A percentile compares a stretch with the other conserved stretches of the same genome.
Conservation (phyloP, 192 early-diverging fungal genomes). For the Phlyctochytrium arcticum region DNA sequence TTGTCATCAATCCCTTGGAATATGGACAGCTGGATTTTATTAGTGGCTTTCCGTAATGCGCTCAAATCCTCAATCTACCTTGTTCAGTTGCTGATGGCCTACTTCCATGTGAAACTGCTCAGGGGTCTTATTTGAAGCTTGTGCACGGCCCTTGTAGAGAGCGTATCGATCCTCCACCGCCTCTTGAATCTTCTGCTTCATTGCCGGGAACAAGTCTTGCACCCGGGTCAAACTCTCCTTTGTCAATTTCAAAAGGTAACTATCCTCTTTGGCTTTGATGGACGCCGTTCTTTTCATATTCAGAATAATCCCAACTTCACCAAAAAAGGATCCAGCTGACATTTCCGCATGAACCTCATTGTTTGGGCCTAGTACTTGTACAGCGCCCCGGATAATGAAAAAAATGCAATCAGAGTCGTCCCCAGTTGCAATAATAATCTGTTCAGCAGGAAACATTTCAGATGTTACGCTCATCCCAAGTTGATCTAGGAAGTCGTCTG, state of each 20-base stretch:
- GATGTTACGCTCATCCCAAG: conserved; percentile 27
- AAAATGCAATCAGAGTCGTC: conserved; percentile 44
- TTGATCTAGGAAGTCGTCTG: conserved; percentile 34
- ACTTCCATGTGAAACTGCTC: conserved; percentile 43
- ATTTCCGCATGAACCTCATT: conserved; percentile 47
- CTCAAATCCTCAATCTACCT: conserved; percentile 22
- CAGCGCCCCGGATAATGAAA: conserved; percentile 41
- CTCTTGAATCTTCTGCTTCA: conserved; percentile 34
- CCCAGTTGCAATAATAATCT: conserved; percentile 32
- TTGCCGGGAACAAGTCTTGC: conserved; percentile 30
- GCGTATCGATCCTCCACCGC: conserved; percentile 40
- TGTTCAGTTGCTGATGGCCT: conserved; percentile 31
- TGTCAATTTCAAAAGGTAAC: conserved; percentile 40
- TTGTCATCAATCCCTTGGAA: conserved; percentile 32
- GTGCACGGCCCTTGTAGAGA: conserved; percentile 25
- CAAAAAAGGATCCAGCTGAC: conserved; percentile 42
- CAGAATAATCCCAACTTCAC: conserved; percentile 49
- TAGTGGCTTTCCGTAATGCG: background rate
- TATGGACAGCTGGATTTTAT: conserved; percentile 26
- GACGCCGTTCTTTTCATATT: conserved; percentile 44
- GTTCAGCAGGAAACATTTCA: conserved; percentile 16
- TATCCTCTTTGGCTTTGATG: conserved; percentile 43
- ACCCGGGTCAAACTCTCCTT: conserved; percentile 32
- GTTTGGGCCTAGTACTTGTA: conserved; percentile 35
- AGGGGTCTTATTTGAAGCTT: background rate